Percentiles rank a stretch among this genome's conserved stretches.
Conservation (phyloP, 2,329 filamentous ascomycete species). For the Massarina eburnea region DNA sequence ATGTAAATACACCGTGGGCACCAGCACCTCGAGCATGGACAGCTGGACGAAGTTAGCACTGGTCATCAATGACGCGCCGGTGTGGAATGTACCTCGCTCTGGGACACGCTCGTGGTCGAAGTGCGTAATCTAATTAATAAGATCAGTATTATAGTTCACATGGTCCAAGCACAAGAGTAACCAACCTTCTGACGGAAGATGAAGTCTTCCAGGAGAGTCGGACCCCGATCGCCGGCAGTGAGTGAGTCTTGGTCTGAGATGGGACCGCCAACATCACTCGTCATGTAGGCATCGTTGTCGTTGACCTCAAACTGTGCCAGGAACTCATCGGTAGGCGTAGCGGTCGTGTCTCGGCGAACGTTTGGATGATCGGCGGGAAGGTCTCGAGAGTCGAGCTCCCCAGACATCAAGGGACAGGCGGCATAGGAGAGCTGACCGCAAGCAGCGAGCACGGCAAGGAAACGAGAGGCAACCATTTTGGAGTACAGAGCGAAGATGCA, state of each 20-base stretch:
- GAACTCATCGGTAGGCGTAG: slow-evolving; percentile 35
- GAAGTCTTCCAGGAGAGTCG: slow-evolving; percentile 71
- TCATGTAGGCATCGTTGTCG: slow-evolving; percentile 46
- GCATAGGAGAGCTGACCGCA: slow-evolving; percentile 23
- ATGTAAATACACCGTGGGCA: slow-evolving; percentile 70
- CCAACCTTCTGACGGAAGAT: slow-evolving; percentile 67
- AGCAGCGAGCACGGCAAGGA: slow-evolving; percentile 29
- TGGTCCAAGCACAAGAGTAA: slow-evolving; percentile 7
- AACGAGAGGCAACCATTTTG: slow-evolving; percentile 24
- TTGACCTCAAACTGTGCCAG: slow-evolving; percentile 41
- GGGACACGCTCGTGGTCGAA: slow-evolving; percentile 62
- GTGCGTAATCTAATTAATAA: slow-evolving; percentile 7
- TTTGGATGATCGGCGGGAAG: slow-evolving; percentile 31
- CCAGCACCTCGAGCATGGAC: slow-evolving; percentile 70
- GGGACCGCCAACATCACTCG: slow-evolving; percentile 68
- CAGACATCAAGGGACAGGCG: slow-evolving; percentile 41
- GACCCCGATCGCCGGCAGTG: slow-evolving; percentile 66
- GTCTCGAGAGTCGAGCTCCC: slow-evolving; percentile 26
- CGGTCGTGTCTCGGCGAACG: slow-evolving; percentile 25
- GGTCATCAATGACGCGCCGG: slow-evolving; percentile 52
- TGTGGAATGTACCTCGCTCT: slow-evolving; percentile 24
- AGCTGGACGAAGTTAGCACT: slow-evolving; percentile 45
- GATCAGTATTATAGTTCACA: background rate
- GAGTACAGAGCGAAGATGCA: slow-evolving; percentile 3
- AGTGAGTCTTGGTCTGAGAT: slow-evolving; percentile 68